Evolutionary conservation across 2,329 filamentous ascomycete genomes (phyloP).

Genomic region (Volutella citrinella): DNA sequence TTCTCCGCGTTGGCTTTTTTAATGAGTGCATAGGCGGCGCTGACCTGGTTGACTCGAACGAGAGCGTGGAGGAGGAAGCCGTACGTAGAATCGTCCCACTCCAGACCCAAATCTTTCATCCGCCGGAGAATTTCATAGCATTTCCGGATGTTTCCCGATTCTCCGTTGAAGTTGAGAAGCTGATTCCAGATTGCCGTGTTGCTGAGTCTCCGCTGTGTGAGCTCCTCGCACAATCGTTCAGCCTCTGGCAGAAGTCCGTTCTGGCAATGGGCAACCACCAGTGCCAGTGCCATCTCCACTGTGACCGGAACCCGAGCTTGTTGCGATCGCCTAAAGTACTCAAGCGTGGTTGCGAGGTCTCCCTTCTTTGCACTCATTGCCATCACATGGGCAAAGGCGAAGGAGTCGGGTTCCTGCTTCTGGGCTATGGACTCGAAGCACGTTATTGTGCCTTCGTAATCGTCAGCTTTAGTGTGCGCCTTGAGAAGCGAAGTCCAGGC

Average conservation of each 20-base stretch:
- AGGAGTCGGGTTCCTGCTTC: conserved; percentile 52
- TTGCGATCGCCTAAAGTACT: conserved; percentile 63
- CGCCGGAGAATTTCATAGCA: conserved; percentile 45
- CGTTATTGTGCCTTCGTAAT: conserved; percentile 63
- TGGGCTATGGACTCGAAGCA: conserved; percentile 60
- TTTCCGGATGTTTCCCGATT: conserved; percentile 51
- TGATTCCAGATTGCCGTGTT: conserved; percentile 73
- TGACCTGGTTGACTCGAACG: conserved; percentile 45
- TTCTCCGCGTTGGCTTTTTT: conserved; percentile 40
- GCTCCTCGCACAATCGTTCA: conserved; percentile 42
- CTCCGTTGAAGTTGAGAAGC: conserved; percentile 67
- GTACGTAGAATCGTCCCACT: conserved; percentile 51
- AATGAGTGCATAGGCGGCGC: conserved; percentile 48
- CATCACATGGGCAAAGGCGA: conserved; percentile 73
- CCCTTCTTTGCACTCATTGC: conserved; percentile 67
- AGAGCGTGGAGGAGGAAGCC: conserved; percentile 48
- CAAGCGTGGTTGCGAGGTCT: conserved; percentile 66
- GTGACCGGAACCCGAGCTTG: conserved; percentile 47
- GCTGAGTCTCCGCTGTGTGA: conserved; percentile 49
- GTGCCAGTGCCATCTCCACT: conserved; percentile 56
- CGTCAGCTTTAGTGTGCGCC: conserved; percentile 62
- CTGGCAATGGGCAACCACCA: conserved; percentile 65
- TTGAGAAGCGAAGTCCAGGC: conserved; percentile 78
- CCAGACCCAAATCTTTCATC: conserved; percentile 46
- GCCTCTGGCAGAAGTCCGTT: conserved; percentile 36